A percentile compares a stretch with the other conserved stretches of the same genome.
These are phyloP conservation scores for Neurospora pannonica DNA, from an alignment of 495 filamentous ascomycete species.

Conservation along the genomic window DNA sequence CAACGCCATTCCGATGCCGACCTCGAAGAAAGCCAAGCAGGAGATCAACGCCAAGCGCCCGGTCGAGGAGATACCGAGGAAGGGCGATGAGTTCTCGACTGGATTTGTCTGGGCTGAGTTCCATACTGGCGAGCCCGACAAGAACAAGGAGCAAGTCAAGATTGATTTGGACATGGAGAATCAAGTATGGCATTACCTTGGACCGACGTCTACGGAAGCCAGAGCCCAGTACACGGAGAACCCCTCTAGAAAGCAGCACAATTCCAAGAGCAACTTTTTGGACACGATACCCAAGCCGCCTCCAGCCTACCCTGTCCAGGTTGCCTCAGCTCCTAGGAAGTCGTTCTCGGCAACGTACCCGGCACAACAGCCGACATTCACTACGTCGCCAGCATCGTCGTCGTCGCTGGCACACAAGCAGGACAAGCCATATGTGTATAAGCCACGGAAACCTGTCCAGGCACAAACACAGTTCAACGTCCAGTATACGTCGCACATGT, in stretches of 20 bases:
- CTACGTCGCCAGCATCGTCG: neutral
- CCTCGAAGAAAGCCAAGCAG: constrained; percentile 44
- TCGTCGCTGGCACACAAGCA: constrained; percentile 9
- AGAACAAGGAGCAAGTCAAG: constrained; percentile 35
- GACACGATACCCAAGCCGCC: constrained; percentile 49
- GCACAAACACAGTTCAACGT: constrained; percentile 23
- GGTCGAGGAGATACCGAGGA: constrained; percentile 51
- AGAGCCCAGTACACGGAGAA: constrained; percentile 88
- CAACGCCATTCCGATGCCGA: constrained; percentile 48
- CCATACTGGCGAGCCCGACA: constrained; percentile 45
- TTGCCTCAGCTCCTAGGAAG: constrained; percentile 11
- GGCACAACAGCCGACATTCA: neutral
- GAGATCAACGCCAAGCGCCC: constrained; percentile 47
- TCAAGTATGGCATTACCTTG: constrained; percentile 85
- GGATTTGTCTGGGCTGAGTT: constrained; percentile 77
- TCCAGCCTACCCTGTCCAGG: constrained; percentile 9
- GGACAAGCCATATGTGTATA: constrained; percentile 46
- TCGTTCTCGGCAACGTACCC: constrained; percentile 10
- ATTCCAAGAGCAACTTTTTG: constrained; percentile 51
- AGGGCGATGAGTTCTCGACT: constrained; percentile 61
- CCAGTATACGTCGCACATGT: constrained; percentile 31
- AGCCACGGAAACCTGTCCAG: constrained; percentile 34
- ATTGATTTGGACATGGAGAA: constrained; percentile 60
- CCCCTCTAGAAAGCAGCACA: constrained; percentile 45
- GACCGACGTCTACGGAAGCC: constrained; percentile 78